These are phyloP conservation scores for Mortierella alpina DNA, from an alignment of 192 early-diverging fungal genomes.

Conservation along the genomic window DNA sequence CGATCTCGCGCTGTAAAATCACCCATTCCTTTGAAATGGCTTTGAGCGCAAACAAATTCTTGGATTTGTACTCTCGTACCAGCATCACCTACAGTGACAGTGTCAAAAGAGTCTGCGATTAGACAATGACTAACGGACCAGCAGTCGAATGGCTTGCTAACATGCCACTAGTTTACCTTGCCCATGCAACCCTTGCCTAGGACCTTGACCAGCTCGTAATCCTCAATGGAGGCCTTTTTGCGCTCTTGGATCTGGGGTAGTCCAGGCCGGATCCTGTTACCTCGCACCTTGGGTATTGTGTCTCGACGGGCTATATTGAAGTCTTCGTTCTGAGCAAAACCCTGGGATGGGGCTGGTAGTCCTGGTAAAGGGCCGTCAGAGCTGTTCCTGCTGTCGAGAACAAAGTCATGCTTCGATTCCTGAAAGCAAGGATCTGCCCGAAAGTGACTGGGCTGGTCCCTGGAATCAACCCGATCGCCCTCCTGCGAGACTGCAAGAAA, in stretches of 20 bases:
- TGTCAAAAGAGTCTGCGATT: slow-evolving; percentile 2
- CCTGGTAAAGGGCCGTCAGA: neutral
- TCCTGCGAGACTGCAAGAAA: slow-evolving; percentile 62
- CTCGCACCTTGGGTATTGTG: slow-evolving; percentile 17
- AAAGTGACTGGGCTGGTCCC: slow-evolving; percentile 30
- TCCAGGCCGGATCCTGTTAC: slow-evolving; percentile 15
- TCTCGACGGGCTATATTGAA: neutral
- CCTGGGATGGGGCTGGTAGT: slow-evolving; percentile 2
- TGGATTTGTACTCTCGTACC: slow-evolving; percentile 53
- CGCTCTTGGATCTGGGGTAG: slow-evolving; percentile 28
- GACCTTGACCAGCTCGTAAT: slow-evolving; percentile 65
- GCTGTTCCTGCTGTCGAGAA: slow-evolving; percentile 2
- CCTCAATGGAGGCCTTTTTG: slow-evolving; percentile 54
- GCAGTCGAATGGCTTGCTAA: neutral
- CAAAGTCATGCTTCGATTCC: slow-evolving; percentile 7
- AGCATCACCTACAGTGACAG: slow-evolving; percentile 58
- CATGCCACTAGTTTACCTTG: slow-evolving; percentile 52
- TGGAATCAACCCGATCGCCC: slow-evolving; percentile 57
- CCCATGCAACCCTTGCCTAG: slow-evolving; percentile 72
- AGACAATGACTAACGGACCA: neutral
- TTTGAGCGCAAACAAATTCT: slow-evolving; percentile 65
- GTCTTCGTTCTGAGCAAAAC: neutral
- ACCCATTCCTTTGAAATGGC: slow-evolving; percentile 70
- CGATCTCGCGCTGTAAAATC: slow-evolving; percentile 80
- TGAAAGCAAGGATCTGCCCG: neutral